These are phyloP conservation scores for Populus deltoides DNA, from an alignment of 345 rosid species.

Conservation along the genomic window DNA sequence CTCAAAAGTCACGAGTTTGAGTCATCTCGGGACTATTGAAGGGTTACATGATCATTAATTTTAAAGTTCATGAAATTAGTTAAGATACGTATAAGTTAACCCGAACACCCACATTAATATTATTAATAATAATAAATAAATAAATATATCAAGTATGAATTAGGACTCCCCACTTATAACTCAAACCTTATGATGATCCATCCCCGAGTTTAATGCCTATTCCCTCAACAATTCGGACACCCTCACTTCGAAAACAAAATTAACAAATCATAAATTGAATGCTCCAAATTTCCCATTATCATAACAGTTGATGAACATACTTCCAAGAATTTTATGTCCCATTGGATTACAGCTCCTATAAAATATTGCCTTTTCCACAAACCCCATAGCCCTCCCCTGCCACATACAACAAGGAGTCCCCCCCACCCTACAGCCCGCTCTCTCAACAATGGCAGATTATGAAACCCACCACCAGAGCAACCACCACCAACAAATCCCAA, in stretches of 20 bases:
- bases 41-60: accelerated
- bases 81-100: accelerated
- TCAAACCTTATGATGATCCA: too few species aligned
- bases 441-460: slow-evolving; percentile 66
- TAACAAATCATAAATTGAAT: too few species aligned
- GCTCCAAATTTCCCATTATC: too few species aligned
- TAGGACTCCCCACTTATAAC: too few species aligned
- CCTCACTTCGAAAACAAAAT: too few species aligned
- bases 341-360: not conserved
- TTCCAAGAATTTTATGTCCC: not conserved
- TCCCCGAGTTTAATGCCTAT: too few species aligned
- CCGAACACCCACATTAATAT: too few species aligned
- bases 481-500: slow-evolving; percentile 51
- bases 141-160: too few species aligned
- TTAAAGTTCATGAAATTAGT: accelerated
- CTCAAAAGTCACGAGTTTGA: accelerated
- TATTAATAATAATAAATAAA: too few species aligned
- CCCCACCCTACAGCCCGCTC: not conserved
- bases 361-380: not conserved
- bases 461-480: slow-evolving; percentile 33
- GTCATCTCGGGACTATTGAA: accelerated
- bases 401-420: not conserved
- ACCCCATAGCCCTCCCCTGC: not conserved
- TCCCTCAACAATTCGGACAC: too few species aligned
- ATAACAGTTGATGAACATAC: not conserved